Evolutionary conservation across 2,329 filamentous ascomycete species (phyloP), one percentile per base, ranked within the genome.

Genomic region (Colletotrichum higginsianum): DNA sequence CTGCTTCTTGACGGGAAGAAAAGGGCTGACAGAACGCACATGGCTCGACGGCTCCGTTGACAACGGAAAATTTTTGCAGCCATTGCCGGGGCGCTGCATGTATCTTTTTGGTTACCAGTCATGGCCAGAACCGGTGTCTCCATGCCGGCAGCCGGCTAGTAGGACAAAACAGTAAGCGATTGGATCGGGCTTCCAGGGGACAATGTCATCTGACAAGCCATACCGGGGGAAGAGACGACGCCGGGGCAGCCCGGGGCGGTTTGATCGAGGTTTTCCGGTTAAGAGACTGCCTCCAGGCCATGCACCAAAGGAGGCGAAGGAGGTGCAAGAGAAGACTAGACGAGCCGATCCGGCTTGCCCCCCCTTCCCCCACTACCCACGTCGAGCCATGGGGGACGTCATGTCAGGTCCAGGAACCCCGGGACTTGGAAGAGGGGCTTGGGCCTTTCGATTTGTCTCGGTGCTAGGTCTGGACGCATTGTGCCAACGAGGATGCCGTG

Each of bases 161-260:
- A 47, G 23, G 38, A 66, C 57, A 67, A 44, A 67, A 49, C 46
- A 38, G 38, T 60, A 68, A 63, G 65, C 68, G 68, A 71, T 60
- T 71, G 68, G 65, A 35, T 38, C 68, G 40, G 53, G 58, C 50
- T 68, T 40, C 52, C 46, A 68, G 65, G 58, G 55, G 49, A 63
- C 52, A 68, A 68, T 68, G 58, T 44, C 68, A 71, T 71, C 68
- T 71, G 68, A 68, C 68, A 62, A 42, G 30, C 64, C 58, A 53
- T 62, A 26, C 23, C 15, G 42, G 44, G 65, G 15, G 52, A n/a
- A 38, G 65, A 38, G 46, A 57, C 38, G 18, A 3, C 11, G 30
- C 30, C n/a, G 35, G 53, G n/a, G 53, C 53, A 56, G 18, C 40
- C 46, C 23, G 65, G 26, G 53, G 50, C 35, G 56, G 38, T 53